Base-by-base conservation (phyloP, 1,284 basidiomycete genomes). In the Rhodotorula sp. region DNA sequence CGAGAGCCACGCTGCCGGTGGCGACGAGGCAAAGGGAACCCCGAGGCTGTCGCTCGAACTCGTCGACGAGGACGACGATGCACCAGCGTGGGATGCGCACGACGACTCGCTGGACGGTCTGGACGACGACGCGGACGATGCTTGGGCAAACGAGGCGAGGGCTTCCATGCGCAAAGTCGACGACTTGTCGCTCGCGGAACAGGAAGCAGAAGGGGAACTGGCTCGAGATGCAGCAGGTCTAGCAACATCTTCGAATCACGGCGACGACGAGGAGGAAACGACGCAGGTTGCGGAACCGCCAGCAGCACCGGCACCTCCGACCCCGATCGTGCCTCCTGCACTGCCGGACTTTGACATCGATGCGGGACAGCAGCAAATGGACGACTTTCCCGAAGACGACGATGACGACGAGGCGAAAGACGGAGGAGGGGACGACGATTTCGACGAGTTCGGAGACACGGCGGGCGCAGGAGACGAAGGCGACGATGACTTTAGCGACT, bases 401-500 rank as follows among this genome's bases (percentile, higher is more conserved):
- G 31, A 34, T 1, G 59, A 26, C 23, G 57, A 38, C n/a, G 61
- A 8, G 10, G 2, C 52, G n/a, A 15, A 55, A 2, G 54, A 31
- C 10, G 66, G 62, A 12, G 68, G 64, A 38, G 56, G 65, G n/a
- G 71, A 62, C 62, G 71, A 65, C 66, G 66, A 69, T 7, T 66
- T 70, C 34, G 66, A 52, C n/a, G 63, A 54, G 23, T 58, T 56
- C 18, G 64, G 60, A 12, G 56, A 18, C n/a, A 82, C 82, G 16
- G 54, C 43, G 3, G 83, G 78, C 14, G 85, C 83, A 14, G 88
- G 87, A 58, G 90, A 90, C 78, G 90, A 90, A 70, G 91, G 90
- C 80, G 90, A 88, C 62, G 79, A 80, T 60, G 91, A 86, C 70
- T 85, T 87, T 73, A 88, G 89, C 71, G 88, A 89, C 72, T 90